A percentile compares a stretch with the other conserved stretches of the same genome.
phyloP scores from a whole-genome alignment of 306 rosid genomes.

The Erythrophleum fordii region DNA sequence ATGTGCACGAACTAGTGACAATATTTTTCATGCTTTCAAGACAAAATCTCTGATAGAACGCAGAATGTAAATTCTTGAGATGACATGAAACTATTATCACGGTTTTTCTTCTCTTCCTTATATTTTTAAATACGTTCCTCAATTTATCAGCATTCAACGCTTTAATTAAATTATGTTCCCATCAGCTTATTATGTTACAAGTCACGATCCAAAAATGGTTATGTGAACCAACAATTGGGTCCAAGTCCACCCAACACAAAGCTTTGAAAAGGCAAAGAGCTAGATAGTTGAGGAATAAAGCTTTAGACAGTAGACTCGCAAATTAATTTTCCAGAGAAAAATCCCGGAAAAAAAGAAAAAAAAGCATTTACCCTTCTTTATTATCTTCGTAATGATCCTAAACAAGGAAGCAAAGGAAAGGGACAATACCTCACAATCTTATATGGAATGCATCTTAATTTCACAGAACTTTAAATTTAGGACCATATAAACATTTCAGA shows the following conservation, averaged over 20 bases:
- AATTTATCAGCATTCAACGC: neutral
- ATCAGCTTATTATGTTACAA: neutral
- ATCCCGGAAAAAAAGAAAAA: neutral
- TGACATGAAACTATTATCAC: neutral
- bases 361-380: neutral
- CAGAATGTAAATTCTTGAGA: conserved; percentile 9
- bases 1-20: neutral
- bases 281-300: neutral
- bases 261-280: neutral
- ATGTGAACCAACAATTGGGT: neutral
- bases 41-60: no score
- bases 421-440: conserved; percentile 3
- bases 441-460: neutral
- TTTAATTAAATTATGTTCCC: neutral
- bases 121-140: neutral
- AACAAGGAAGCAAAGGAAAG: neutral
- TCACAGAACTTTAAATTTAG: neutral
- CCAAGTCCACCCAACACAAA: neutral
- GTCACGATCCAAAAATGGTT: neutral
- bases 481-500: neutral
- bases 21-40: neutral
- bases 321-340: neutral
- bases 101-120: neutral
- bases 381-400: neutral
- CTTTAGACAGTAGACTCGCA: neutral